These are phyloP conservation scores for Pythium folliculosum DNA, from an alignment of 352 stramenopile genomes.

Conservation along the genomic window DNA sequence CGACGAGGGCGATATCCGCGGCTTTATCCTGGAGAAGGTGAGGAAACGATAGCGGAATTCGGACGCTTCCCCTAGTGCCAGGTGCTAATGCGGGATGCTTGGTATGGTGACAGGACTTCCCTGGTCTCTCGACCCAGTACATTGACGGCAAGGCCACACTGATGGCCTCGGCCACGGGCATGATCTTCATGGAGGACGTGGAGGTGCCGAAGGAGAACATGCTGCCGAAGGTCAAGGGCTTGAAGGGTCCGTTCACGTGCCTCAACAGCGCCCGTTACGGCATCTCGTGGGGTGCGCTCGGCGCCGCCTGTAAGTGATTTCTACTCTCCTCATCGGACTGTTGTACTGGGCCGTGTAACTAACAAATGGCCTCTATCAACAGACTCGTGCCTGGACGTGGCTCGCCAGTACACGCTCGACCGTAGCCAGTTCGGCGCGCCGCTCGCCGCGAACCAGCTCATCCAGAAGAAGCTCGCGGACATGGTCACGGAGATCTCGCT, in stretches of 20 bases:
- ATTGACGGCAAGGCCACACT: conserved; percentile 97
- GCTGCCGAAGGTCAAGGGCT: conserved; percentile 87
- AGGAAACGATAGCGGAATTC: not conserved
- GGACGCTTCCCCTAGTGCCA: no score
- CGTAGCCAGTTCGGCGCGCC: conserved; percentile 96
- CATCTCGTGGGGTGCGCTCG: conserved; percentile 97
- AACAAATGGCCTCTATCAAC: not conserved
- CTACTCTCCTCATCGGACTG: not conserved
- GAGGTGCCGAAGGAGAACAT: conserved; percentile 94
- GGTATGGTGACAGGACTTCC: conserved; percentile 66
- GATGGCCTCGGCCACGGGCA: conserved; percentile 94
- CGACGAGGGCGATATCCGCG: conserved; percentile 92
- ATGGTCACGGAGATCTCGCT: conserved; percentile 97
- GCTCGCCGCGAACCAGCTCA: conserved; percentile 97
- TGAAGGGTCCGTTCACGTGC: conserved; percentile 97
- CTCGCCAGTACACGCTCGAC: conserved; percentile 95
- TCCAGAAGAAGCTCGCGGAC: conserved; percentile 98
- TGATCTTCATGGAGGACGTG: conserved; percentile 98
- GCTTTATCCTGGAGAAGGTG: conserved; percentile 95
- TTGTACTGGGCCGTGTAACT: not conserved
- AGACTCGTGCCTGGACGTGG: conserved; percentile 93
- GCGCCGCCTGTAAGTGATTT: conserved; percentile 82
- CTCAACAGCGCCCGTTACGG: conserved; percentile 97
- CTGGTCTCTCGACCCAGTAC: conserved; percentile 92
- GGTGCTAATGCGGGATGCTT: not conserved